Evolutionary conservation across 2,329 filamentous ascomycete genomes (phyloP).

Genomic region (Fusarium lateritium): DNA sequence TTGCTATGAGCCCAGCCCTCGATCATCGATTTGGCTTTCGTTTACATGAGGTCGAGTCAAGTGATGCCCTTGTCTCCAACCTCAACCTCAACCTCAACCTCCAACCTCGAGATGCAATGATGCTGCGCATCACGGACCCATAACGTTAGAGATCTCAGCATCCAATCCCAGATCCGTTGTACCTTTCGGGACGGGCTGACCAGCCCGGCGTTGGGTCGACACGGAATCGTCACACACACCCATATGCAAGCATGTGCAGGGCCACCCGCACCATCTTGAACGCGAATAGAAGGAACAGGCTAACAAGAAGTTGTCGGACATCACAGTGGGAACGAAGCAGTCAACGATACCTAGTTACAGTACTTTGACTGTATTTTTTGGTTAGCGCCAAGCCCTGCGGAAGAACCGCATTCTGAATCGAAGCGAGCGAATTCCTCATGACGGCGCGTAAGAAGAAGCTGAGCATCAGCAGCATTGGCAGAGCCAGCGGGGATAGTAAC

Average conservation of each 20-base stretch:
- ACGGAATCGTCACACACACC: constrained; percentile 12
- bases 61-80: not conserved
- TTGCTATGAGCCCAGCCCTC: not conserved
- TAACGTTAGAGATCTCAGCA: not conserved
- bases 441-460: constrained; percentile 36
- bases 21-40: not conserved
- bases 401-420: constrained; percentile 5
- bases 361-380: not conserved
- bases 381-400: constrained; percentile 13
- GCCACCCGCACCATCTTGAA: constrained; percentile 16
- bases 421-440: constrained; percentile 24
- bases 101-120: constrained; percentile 11
- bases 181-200: constrained; percentile 22
- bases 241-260: constrained; percentile 21
- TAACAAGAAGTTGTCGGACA: constrained; percentile 23
- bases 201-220: constrained; percentile 15
- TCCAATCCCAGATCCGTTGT: constrained; percentile 26
- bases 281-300: constrained; percentile 12
- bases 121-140: constrained; percentile 11
- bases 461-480: constrained; percentile 36
- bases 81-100: not conserved
- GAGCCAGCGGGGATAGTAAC: not conserved
- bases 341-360: not conserved
- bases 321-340: constrained; percentile 11
- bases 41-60: constrained; percentile 5